Conservation (phyloP, 352 stramenopile genomes). For the Blastocystis sp. region DNA sequence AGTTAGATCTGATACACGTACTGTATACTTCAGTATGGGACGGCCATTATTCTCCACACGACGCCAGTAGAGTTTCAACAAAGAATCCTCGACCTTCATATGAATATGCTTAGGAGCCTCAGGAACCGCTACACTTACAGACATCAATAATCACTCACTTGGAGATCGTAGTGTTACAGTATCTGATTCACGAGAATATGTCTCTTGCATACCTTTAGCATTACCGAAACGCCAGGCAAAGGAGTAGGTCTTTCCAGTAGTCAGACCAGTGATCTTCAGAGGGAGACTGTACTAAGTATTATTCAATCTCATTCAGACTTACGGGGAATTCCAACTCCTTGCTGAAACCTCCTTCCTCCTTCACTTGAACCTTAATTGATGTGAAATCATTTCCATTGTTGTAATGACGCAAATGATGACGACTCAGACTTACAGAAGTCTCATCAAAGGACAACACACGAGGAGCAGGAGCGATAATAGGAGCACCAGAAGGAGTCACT, state of each 20-base stretch:
- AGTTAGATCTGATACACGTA: neutral
- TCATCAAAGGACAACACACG: constrained; percentile 43
- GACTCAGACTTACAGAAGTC: constrained; percentile 39
- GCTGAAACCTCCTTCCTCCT: neutral
- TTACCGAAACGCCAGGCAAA: constrained; percentile 50
- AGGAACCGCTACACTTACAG: neutral
- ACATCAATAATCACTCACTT: neutral
- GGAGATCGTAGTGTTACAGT: neutral
- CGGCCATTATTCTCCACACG: neutral
- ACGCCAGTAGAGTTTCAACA: constrained; percentile 1
- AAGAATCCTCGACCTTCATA: neutral
- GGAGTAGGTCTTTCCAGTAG: neutral
- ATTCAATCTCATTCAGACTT: neutral
- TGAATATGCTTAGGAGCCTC: neutral
- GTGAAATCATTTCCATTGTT: constrained; percentile 28
- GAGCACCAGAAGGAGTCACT: constrained; percentile 16
- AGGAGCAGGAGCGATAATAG: constrained; percentile 53
- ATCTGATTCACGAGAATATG: neutral
- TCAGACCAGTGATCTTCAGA: constrained; percentile 4
- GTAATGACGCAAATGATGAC: constrained; percentile 37
- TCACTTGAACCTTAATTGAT: neutral
- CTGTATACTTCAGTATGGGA: constrained; percentile 28
- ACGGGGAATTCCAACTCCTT: constrained; percentile 27
- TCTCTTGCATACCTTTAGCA: constrained; percentile 21
- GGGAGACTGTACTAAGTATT: neutral